phyloP scores from a whole-genome alignment of 148 eudicot species.

The Oxyria digyna region DNA sequence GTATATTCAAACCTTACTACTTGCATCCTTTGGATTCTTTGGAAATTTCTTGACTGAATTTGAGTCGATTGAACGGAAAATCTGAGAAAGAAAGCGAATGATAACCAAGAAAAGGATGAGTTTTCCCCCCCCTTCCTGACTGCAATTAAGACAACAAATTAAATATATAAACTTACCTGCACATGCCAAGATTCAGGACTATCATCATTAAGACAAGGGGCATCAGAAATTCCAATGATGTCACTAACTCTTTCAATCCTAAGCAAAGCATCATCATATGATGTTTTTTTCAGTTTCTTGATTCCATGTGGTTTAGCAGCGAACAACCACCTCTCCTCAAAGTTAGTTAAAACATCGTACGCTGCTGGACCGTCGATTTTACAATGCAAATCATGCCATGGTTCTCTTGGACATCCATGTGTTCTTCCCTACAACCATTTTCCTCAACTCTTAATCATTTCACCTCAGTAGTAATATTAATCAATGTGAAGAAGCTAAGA shows the following conservation, averaged over 20 bases:
- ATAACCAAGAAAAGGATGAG: background rate
- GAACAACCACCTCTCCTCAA: conserved; percentile 84
- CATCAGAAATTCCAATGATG: conserved; percentile 46
- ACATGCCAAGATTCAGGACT: conserved; percentile 88
- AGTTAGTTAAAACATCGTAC: conserved; percentile 80
- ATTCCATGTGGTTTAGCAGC: conserved; percentile 76
- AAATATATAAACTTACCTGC: conserved; percentile 38
- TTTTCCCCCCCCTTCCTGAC: background rate
- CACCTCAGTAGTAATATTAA: background rate
- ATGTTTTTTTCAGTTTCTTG: conserved; percentile 49
- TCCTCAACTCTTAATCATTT: too few species aligned
- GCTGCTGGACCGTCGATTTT: conserved; percentile 98
- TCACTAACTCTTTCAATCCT: conserved; percentile 70
- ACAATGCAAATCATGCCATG: conserved; percentile 98
- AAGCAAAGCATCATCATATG: conserved; percentile 71
- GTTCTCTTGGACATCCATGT: conserved; percentile 88
- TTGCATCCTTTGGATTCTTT: conserved; percentile 75
- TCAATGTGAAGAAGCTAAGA: background rate
- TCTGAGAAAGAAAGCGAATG: conserved; percentile 27
- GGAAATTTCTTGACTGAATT: conserved; percentile 87
- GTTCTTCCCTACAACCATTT: conserved; percentile 47
- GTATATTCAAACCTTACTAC: conserved; percentile 31
- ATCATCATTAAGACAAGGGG: conserved; percentile 40
- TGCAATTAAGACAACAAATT: background rate
- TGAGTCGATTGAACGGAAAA: conserved; percentile 96